Percentiles rank a stretch among this genome's conserved stretches.
Evolutionary conservation across 371 early-diverging fungal species (phyloP).

Genomic region (Mucor plumbeus): DNA sequence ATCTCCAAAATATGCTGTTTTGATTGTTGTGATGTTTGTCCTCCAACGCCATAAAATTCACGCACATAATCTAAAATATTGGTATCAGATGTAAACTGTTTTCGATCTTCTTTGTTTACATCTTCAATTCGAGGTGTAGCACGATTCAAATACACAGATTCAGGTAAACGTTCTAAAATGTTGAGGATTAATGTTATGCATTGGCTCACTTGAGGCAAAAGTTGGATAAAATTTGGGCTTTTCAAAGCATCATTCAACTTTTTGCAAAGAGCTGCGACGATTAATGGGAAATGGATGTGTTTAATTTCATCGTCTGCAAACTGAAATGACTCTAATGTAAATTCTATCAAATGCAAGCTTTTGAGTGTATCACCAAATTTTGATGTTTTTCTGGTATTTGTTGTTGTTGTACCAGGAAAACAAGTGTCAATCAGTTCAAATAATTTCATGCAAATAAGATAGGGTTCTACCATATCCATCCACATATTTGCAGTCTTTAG

Average conservation of each 20-base stretch:
- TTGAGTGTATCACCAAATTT: constrained; percentile 17
- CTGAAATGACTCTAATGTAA: constrained; percentile 70
- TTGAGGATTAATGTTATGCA: constrained; percentile 35
- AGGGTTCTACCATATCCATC: constrained; percentile 86
- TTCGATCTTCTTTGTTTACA: constrained; percentile 13
- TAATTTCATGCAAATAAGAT: constrained; percentile 78
- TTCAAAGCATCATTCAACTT: constrained; percentile 53
- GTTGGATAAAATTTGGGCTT: constrained; percentile 36
- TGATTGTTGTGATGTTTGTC: not conserved
- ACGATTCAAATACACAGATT: constrained; percentile 37
- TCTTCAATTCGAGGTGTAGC: not conserved
- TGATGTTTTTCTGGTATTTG: not conserved
- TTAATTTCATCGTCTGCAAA: constrained; percentile 82
- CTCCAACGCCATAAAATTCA: constrained; percentile 39
- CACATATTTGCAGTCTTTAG: constrained; percentile 87
- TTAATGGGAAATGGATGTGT: constrained; percentile 80
- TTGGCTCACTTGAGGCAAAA: constrained; percentile 36
- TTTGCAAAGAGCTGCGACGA: constrained; percentile 63
- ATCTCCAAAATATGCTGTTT: not conserved
- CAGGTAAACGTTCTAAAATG: constrained; percentile 41
- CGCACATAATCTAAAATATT: constrained; percentile 45
- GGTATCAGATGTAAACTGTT: constrained; percentile 32
- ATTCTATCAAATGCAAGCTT: constrained; percentile 64
- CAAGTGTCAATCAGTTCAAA: constrained; percentile 58
- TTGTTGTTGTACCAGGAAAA: constrained; percentile 32